Conservation (phyloP, 129 eudicot genomes). For the Flaveria robusta region DNA sequence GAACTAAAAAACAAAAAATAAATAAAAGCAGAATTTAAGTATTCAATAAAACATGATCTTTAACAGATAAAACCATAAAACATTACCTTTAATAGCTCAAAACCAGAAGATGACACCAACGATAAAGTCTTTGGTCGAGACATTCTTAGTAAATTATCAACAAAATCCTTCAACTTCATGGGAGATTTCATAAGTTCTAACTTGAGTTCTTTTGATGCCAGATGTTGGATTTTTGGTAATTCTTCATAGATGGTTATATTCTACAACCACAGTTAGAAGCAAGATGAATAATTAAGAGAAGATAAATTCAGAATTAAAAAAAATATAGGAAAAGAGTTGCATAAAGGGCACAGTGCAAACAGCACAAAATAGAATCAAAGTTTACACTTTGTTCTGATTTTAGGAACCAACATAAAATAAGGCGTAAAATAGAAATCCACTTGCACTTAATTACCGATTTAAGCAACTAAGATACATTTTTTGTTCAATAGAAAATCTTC, state of each 20-base stretch:
- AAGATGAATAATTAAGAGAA: conserved; percentile 1
- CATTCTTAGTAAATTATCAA: conserved; percentile 46
- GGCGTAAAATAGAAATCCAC: background rate
- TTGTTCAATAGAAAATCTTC: background rate
- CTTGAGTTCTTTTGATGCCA: conserved; percentile 26
- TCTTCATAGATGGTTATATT: conserved; percentile 48
- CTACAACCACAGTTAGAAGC: conserved; percentile 34
- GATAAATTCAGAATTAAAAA: background rate
- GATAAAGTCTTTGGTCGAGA: conserved; percentile 40
- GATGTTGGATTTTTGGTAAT: conserved; percentile 23
- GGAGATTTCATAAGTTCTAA: conserved; percentile 45
- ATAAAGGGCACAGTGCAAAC: too few species aligned
- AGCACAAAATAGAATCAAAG: too few species aligned
- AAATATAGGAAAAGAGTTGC: background rate
- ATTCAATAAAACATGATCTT: background rate
- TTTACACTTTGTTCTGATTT: background rate
- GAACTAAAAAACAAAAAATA: conserved; percentile 39
- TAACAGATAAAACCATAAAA: background rate
- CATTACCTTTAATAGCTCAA: conserved; percentile 48
- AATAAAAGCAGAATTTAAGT: background rate
- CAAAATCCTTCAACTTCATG: conserved; percentile 31
- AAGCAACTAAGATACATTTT: background rate
- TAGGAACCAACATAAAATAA: background rate
- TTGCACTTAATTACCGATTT: background rate
- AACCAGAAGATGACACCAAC: conserved; percentile 49